phyloP scores from a whole-genome alignment of 1,139 yeast genomes.

The Sugiyamaella sp. region DNA sequence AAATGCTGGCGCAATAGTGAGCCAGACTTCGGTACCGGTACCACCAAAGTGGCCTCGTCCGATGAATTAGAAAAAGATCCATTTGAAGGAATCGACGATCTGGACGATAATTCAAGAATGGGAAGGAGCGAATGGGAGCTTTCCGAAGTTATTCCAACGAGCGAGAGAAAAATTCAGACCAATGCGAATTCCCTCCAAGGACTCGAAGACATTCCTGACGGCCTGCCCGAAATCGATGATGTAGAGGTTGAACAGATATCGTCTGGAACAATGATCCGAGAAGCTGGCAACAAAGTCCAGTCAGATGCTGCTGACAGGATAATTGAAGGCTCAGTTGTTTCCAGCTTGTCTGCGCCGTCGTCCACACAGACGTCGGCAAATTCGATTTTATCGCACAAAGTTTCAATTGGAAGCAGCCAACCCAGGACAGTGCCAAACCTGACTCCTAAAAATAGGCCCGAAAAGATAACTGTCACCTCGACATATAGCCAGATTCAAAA shows the following conservation, averaged over 20 bases:
- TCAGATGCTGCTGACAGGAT: neutral
- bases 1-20: slow-evolving; percentile 26
- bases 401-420: neutral
- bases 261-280: neutral
- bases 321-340: neutral
- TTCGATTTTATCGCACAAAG: neutral
- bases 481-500: slow-evolving; percentile 16
- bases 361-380: neutral
- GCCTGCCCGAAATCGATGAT: neutral
- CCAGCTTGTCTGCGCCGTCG: neutral
- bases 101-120: slow-evolving; percentile 17
- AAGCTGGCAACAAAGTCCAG: neutral
- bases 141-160: slow-evolving; percentile 3
- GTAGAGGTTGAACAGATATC: neutral
- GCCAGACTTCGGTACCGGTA: slow-evolving; percentile 30
- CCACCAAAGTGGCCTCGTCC: slow-evolving; percentile 29
- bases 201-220: slow-evolving; percentile 3
- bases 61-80: slow-evolving; percentile 28
- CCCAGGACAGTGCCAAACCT: neutral
- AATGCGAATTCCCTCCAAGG: neutral
- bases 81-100: slow-evolving; percentile 39
- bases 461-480: slow-evolving; percentile 22
- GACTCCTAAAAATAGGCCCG: neutral
- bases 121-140: slow-evolving; percentile 5
- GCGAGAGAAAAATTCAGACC: neutral